Evolutionary conservation across 1,284 basidiomycete species (phyloP).

Genomic region (Fomitopsis betulina): DNA sequence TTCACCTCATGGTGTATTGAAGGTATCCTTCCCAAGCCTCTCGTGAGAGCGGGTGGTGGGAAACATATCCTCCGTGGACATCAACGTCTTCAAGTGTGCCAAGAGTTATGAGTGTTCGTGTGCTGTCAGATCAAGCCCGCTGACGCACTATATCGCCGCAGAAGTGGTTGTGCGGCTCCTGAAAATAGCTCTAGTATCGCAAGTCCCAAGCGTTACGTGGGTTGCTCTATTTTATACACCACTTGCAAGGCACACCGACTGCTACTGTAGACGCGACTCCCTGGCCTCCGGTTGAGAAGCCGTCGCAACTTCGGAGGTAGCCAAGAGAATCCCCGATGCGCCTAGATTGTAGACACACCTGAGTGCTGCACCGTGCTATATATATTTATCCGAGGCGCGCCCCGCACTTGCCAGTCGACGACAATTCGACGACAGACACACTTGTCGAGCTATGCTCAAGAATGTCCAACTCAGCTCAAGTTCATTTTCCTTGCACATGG

Average conservation of each 20-base stretch:
- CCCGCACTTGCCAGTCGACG: too few species aligned
- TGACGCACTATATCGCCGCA: neutral
- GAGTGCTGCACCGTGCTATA: too few species aligned
- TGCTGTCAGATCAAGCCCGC: neutral
- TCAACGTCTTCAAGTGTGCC: neutral
- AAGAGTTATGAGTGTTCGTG: neutral
- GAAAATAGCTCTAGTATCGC: neutral
- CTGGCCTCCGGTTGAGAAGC: neutral
- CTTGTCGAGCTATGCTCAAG: too few species aligned
- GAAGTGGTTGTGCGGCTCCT: neutral
- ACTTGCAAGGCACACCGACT: neutral
- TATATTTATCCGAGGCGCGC: too few species aligned
- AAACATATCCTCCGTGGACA: neutral
- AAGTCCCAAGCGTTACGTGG: neutral
- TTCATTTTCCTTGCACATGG: too few species aligned
- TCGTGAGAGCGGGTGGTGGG: neutral
- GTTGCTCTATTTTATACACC: neutral
- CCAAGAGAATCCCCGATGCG: neutral
- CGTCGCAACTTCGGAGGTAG: neutral
- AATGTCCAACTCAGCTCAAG: too few species aligned
- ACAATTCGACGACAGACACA: too few species aligned
- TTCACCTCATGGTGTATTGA: slow-evolving; percentile 2
- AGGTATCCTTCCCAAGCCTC: slow-evolving; percentile 1
- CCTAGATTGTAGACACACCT: too few species aligned
- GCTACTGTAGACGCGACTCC: neutral